phyloP scores from a whole-genome alignment of 352 stramenopile genomes.

The Globisporangium paroecandrum region DNA sequence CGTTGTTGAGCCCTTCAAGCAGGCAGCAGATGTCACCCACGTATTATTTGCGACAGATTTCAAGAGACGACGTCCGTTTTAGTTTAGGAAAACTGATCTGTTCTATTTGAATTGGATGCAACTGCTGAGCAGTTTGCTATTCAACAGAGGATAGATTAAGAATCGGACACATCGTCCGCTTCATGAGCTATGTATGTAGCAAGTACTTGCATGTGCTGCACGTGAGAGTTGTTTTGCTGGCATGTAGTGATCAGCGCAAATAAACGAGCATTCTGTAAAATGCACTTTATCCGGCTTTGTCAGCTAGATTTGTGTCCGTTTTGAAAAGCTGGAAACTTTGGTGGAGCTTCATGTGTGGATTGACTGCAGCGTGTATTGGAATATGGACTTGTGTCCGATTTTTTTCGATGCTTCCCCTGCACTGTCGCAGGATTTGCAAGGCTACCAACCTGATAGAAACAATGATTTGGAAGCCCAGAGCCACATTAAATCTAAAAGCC shows the following conservation, averaged over 20 bases:
- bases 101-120: not conserved
- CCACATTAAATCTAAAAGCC: not conserved
- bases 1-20: not conserved
- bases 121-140: not conserved
- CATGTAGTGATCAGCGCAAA: not conserved
- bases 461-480: not conserved
- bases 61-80: not conserved
- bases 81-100: not conserved
- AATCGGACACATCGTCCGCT: not conserved
- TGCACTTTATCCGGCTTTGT: not conserved
- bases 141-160: not conserved
- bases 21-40: not conserved
- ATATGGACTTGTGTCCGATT: not conserved
- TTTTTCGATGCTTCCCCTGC: not conserved
- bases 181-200: not conserved
- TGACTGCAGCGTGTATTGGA: not conserved
- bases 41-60: not conserved
- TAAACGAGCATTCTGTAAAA: not conserved
- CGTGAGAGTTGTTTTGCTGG: not conserved
- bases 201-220: too few species aligned
- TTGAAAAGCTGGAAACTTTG: not conserved
- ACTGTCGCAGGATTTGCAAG: not conserved
- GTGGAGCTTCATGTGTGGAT: not conserved
- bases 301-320: not conserved
- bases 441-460: not conserved